These are phyloP conservation scores for Pseudopyricularia javanii DNA, from an alignment of 2,329 filamentous ascomycete genomes.

Conservation along the genomic window DNA sequence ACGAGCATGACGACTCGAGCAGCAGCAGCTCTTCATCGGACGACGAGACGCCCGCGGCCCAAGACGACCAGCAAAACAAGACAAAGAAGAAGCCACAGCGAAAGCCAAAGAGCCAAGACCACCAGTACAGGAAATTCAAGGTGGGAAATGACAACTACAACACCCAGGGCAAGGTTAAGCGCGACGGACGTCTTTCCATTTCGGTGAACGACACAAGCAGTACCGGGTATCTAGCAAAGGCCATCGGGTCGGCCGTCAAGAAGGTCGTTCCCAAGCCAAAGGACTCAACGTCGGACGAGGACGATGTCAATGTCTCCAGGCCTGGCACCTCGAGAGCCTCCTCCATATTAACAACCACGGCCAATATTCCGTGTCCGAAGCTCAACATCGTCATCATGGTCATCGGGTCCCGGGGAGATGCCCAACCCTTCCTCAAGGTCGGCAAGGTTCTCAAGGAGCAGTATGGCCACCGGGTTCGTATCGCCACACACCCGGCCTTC, in stretches of 20 bases:
- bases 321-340: constrained; percentile 10
- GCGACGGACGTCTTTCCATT: constrained; percentile 60
- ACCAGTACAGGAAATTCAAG: constrained; percentile 39
- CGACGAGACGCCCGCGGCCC: constrained; percentile 8
- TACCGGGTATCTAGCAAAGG: constrained; percentile 62
- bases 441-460: constrained; percentile 59
- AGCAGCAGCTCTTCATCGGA: constrained; percentile 13
- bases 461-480: constrained; percentile 62
- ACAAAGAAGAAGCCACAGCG: constrained; percentile 2
- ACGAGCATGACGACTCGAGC: constrained; percentile 9
- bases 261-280: constrained; percentile 30
- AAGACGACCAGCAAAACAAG: not conserved
- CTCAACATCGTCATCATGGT: constrained; percentile 78
- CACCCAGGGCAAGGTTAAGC: constrained; percentile 54
- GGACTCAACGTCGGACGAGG: not conserved
- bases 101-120: constrained; percentile 8
- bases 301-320: not conserved
- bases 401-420: constrained; percentile 68
- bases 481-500: constrained; percentile 70
- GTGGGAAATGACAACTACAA: constrained; percentile 53
- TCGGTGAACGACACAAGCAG: constrained; percentile 59
- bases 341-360: constrained; percentile 18
- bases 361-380: constrained; percentile 25
- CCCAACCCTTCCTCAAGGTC: constrained; percentile 68
- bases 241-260: constrained; percentile 51